Percentiles rank a stretch among this genome's conserved stretches.
Evolutionary conservation across 1,284 basidiomycete species (phyloP).

Genomic region (Rhodotorula sp.): DNA sequence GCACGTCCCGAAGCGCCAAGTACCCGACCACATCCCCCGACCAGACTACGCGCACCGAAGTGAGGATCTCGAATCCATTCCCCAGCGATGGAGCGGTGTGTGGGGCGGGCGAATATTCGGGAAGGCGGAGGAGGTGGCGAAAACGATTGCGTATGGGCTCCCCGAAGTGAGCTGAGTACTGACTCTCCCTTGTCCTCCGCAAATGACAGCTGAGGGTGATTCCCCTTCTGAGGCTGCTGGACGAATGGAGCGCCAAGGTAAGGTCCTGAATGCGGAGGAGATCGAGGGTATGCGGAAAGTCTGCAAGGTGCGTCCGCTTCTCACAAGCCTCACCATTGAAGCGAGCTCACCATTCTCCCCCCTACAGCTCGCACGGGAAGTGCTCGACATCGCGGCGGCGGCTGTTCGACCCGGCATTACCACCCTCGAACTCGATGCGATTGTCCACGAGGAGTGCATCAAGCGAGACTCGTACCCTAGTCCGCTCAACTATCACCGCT

Average conservation of each 20-base stretch:
- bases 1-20: conserved; percentile 62
- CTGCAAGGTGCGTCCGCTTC: conserved; percentile 60
- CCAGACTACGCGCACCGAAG: conserved; percentile 77
- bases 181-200: neutral
- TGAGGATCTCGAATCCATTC: conserved; percentile 45
- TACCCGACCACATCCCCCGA: conserved; percentile 68
- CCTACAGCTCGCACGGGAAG: conserved; percentile 77
- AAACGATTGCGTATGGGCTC: conserved; percentile 16
- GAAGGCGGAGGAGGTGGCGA: conserved; percentile 30
- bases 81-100: conserved; percentile 3
- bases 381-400: conserved; percentile 84
- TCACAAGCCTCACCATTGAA: neutral
- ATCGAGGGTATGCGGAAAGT: conserved; percentile 74
- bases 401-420: conserved; percentile 85
- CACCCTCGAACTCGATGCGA: conserved; percentile 89
- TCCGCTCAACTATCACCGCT: conserved; percentile 86
- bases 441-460: conserved; percentile 89
- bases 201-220: neutral
- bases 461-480: conserved; percentile 91
- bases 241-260: conserved; percentile 1
- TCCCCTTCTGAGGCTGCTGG: neutral
- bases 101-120: conserved; percentile 13
- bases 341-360: conserved; percentile 5
- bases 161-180: conserved; percentile 1
- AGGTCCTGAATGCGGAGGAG: conserved; percentile 61